Evolutionary conservation across 2,329 filamentous ascomycete species (phyloP).

Genomic region (Cladosporium oxysporum): DNA sequence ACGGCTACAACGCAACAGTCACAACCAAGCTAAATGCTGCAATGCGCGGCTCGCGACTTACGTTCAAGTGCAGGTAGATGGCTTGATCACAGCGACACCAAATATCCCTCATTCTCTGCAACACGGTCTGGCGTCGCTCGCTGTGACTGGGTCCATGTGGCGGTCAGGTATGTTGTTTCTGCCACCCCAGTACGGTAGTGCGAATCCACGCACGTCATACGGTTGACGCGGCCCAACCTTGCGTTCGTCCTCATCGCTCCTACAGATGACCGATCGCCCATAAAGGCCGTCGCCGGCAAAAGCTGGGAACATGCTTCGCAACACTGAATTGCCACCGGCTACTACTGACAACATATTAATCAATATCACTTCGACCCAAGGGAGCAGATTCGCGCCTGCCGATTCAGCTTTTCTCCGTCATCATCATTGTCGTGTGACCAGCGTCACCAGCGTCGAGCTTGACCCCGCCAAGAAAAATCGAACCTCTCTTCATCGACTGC

Average conservation of each 20-base stretch:
- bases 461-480: constrained; percentile 20
- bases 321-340: not conserved
- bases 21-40: not conserved
- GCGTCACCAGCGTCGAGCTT: constrained; percentile 2
- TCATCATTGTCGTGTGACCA: not conserved
- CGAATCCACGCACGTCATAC: constrained; percentile 12
- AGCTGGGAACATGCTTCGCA: not conserved
- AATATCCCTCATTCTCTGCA: not conserved
- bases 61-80: not conserved
- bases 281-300: not conserved
- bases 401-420: not conserved
- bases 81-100: not conserved
- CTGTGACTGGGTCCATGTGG: not conserved
- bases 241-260: not conserved
- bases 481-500: not conserved
- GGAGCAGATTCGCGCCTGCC: not conserved
- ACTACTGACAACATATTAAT: not conserved
- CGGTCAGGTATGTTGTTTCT: not conserved
- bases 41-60: not conserved
- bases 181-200: constrained; percentile 1
- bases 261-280: not conserved
- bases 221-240: constrained; percentile 12
- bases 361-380: not conserved
- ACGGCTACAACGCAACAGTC: not conserved
- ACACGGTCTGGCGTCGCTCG: not conserved